Evolutionary conservation across 1,139 yeast species (phyloP).

Genomic region (Kodamaea suecica): DNA sequence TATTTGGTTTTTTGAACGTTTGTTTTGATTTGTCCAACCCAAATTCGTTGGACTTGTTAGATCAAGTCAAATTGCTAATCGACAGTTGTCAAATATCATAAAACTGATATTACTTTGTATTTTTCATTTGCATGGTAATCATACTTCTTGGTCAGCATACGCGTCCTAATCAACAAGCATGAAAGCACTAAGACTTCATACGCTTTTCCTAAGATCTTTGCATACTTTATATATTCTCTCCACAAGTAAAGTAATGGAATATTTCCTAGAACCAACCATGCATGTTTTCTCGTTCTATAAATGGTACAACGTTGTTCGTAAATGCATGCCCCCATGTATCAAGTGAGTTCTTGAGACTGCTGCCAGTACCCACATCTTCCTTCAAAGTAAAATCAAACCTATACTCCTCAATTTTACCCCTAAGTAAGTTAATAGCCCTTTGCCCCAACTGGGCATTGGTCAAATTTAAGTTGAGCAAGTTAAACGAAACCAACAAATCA

Average conservation of each 20-base stretch:
- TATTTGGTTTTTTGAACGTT: too few relatives aligned
- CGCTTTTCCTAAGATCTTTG: too few relatives aligned
- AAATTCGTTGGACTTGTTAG: too few relatives aligned
- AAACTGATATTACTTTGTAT: too few relatives aligned
- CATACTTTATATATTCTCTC: background rate
- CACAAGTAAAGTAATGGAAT: too few relatives aligned
- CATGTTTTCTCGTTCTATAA: constrained; percentile 31
- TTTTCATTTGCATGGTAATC: too few relatives aligned
- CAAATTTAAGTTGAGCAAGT: constrained; percentile 31
- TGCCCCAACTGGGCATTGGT: constrained; percentile 21
- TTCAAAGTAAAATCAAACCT: constrained; percentile 24
- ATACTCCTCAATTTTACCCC: constrained; percentile 26
- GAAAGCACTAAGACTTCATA: too few relatives aligned
- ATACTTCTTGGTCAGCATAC: too few relatives aligned
- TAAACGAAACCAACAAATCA: constrained; percentile 38
- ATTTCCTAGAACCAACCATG: constrained; percentile 38
- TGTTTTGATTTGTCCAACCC: too few relatives aligned
- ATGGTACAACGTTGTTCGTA: constrained; percentile 23
- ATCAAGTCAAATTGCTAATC: too few relatives aligned
- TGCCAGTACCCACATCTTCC: background rate
- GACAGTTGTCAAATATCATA: too few relatives aligned
- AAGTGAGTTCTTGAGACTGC: constrained; percentile 12
- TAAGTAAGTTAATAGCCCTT: constrained; percentile 22
- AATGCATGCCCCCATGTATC: constrained; percentile 32
- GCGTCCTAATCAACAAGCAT: too few relatives aligned